Base-by-base conservation (phyloP, 768 basidiomycete species). In the Kondoa malvinella region DNA sequence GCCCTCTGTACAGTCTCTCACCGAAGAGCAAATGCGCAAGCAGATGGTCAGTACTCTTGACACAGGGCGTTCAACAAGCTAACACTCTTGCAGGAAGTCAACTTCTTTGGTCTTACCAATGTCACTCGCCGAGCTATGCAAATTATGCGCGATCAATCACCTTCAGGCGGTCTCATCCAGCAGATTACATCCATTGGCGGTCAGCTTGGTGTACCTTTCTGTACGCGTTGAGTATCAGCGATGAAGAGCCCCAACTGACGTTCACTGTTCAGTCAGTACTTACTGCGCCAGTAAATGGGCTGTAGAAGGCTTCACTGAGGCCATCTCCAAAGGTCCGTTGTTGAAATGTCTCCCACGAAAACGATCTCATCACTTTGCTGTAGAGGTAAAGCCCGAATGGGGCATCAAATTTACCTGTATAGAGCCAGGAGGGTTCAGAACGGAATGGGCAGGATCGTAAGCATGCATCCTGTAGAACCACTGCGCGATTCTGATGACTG, bases 181-280 rank as follows among this genome's bases (percentile, higher is more conserved):
- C 71, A 72, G 34, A 65, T 72, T 63, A 72, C 71, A 27, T 66
- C 67, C 16, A 69, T 67, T 57, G 69, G 71, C 21, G 69, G 71
- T 27, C 71, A 71, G 67, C 30, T 16, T 16, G 71, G 71, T 26
- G 50, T 71, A 3, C 71, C 71, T 21, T 50, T 50, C 40, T 8
- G 12, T 21, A 50, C 21, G 12, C 21, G 21, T 8, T 50, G 21
- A 8, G 40, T 50, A 50, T 50, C 8, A 50, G 40, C 40, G 40
- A 50, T 21, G n/a, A n/a, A n/a, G n/a, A n/a, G n/a, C n/a, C n/a
- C n/a, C n/a, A n/a, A n/a, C n/a, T n/a, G n/a, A n/a, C 50, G 50
- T 56, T 14, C 14, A 14, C 50, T 56, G 14, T 14, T 56, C 50
- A 25, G 25, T 25, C 50, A 56, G 50, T 25, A 14, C 25, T 25